Conservation (phyloP, 305 asterid genomes). For the Fraxinus angustifolia region DNA sequence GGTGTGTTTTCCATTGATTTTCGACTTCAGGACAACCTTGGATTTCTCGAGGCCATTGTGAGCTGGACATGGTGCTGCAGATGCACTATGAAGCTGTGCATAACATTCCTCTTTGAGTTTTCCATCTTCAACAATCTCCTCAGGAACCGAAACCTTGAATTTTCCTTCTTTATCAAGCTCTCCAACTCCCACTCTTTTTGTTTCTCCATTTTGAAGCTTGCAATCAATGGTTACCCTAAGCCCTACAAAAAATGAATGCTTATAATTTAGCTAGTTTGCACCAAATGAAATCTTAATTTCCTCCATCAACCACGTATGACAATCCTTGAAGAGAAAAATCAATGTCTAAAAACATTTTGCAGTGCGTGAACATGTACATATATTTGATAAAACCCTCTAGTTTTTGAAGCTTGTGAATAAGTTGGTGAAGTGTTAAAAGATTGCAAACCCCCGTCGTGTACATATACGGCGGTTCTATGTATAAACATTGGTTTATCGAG, state of each 20-base stretch:
- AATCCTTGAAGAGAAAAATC: neutral
- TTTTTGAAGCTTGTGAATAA: neutral
- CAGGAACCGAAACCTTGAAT: slow-evolving; percentile 49
- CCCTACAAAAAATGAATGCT: slow-evolving; percentile 31
- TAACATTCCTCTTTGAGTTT: slow-evolving; percentile 60
- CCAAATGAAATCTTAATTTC: neutral
- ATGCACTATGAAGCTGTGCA: slow-evolving; percentile 71
- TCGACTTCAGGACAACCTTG: slow-evolving; percentile 42
- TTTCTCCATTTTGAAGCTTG: slow-evolving; percentile 35
- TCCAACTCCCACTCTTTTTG: slow-evolving; percentile 37
- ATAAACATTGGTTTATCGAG: neutral
- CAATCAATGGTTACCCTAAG: slow-evolving; percentile 35
- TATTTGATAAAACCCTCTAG: neutral
- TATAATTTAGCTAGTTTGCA: neutral
- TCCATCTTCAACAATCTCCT: slow-evolving; percentile 36
- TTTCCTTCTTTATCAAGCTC: slow-evolving; percentile 54
- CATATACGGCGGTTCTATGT: neutral
- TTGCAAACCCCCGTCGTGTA: neutral
- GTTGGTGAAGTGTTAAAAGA: neutral
- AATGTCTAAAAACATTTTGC: neutral
- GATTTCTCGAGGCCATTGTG: slow-evolving; percentile 48
- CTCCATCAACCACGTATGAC: neutral
- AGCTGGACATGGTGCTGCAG: slow-evolving; percentile 69
- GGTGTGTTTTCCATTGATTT: slow-evolving; percentile 28
- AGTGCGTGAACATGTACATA: neutral